These are phyloP conservation scores for Somion occarium DNA, from an alignment of 1,284 basidiomycete species.

Conservation along the genomic window DNA sequence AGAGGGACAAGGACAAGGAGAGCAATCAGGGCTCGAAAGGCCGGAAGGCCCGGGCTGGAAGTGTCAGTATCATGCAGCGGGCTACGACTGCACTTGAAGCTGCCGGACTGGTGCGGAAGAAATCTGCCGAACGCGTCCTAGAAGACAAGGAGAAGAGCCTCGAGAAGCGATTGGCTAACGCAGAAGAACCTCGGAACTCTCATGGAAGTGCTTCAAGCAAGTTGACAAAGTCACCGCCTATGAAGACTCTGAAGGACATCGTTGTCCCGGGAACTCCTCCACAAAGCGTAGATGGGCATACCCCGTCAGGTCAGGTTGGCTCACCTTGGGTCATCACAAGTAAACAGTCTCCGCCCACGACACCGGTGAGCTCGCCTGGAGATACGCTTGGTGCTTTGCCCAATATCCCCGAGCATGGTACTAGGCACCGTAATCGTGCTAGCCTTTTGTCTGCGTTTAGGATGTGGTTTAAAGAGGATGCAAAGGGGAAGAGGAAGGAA, in stretches of 20 bases:
- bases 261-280: conserved; percentile 45
- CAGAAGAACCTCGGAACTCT: conserved; percentile 58
- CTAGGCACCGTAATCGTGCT: conserved; percentile 52
- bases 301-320: conserved; percentile 37
- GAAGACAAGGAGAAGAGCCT: conserved; percentile 46
- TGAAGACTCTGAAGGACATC: conserved; percentile 48
- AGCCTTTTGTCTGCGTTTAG: conserved; percentile 70
- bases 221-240: conserved; percentile 64
- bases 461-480: conserved; percentile 78
- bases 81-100: conserved; percentile 86
- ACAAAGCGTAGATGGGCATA: conserved; percentile 36
- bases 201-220: conserved; percentile 58
- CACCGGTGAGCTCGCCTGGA: conserved; percentile 50
- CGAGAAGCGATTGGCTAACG: conserved; percentile 37
- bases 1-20: conserved; percentile 31
- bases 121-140: conserved; percentile 61
- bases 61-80: conserved; percentile 90
- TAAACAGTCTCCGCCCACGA: conserved; percentile 38
- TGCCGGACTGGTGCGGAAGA: conserved; percentile 76
- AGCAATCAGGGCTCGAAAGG: conserved; percentile 38
- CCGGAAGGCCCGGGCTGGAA: conserved; percentile 70
- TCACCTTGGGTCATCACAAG: conserved; percentile 73
- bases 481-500: conserved; percentile 58
- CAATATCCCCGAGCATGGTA: conserved; percentile 38
- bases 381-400: conserved; percentile 52